Evolutionary conservation across 495 filamentous ascomycete genomes (phyloP), one percentile per base, ranked within the genome.

Genomic region (Cudoniella acicularis): DNA sequence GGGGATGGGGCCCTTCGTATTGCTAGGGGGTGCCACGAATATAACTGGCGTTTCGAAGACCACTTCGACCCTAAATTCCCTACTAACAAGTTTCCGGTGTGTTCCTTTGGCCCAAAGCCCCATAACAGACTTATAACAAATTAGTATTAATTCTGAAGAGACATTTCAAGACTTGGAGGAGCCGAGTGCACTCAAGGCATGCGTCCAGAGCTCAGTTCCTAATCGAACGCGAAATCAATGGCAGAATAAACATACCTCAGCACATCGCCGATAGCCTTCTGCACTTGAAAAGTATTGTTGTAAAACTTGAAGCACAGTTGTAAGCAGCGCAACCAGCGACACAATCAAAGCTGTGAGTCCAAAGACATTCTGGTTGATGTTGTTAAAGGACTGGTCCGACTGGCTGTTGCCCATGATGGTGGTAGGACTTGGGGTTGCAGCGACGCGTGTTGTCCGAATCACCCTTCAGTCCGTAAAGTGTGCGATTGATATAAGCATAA

Each of bases 21-120:
- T 80, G n/a, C 36, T 62, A 2, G 75, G 68, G 1, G 67, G 63
- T 21, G 71, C 76, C 17, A 78, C 71, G 41, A 81, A 78, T 30
- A 81, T 73, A 27, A 79, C 72, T 22, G 78, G 78, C 0, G 76
- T 69, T 53, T 79, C 71, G 64, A 77, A 80, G 17, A 71, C 68
- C 21, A 79, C 76, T 54, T 81, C 77, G 52, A 79, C 76, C 13
- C 78, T 71, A 9, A 81, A 68, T 66, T 81, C 77, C n/a, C 48
- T 13, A 53, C 52, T 23, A 56, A 56, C 2, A 46, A 79, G 73
- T 21, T 63, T 72, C 18, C 78, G 68, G 18, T 70, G 72, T 21
- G 75, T 76, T 13, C 62, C 70, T 21, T 63, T 59, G 18, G 71
- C 67, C 78, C 76, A 81, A 9, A 64, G 61, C 2, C 78, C 77